Evolutionary conservation across 148 eudicot species (phyloP).

Genomic region (Simmondsia chinensis): DNA sequence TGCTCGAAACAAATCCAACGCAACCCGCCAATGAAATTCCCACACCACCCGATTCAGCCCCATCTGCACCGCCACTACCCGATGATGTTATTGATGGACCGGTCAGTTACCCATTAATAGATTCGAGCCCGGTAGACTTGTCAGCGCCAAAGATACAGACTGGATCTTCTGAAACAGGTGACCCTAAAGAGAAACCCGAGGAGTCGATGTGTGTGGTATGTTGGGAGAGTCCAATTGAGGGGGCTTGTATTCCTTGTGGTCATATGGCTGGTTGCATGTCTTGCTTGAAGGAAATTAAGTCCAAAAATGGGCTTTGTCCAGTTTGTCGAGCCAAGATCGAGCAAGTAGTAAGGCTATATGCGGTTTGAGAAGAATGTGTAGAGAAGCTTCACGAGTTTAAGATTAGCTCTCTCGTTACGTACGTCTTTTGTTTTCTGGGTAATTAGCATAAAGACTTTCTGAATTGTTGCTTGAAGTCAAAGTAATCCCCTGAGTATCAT

Average conservation of each 20-base stretch:
- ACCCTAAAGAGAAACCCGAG: constrained; percentile 13
- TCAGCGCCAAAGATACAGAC: constrained; percentile 3
- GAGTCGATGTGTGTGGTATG: constrained; percentile 44
- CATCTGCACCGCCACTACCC: constrained; percentile 55
- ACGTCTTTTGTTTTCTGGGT: no score
- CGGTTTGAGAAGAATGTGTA: constrained; percentile 26
- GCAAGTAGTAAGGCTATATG: constrained; percentile 50
- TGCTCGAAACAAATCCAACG: constrained; percentile 6
- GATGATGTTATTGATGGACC: constrained; percentile 17
- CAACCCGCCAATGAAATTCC: constrained; percentile 5
- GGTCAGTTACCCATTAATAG: constrained; percentile 41
- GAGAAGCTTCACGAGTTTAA: neutral
- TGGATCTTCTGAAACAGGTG: constrained; percentile 2
- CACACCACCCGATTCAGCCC: constrained; percentile 15
- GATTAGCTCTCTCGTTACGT: neutral
- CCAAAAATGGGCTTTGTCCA: constrained; percentile 51
- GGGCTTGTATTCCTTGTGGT: constrained; percentile 72
- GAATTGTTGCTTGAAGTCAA: no score
- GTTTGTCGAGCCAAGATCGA: constrained; percentile 58
- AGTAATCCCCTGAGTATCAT: no score
- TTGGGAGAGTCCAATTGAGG: constrained; percentile 61
- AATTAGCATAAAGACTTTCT: no score
- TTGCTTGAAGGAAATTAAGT: constrained; percentile 44
- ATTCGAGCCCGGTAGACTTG: constrained; percentile 31
- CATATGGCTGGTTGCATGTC: constrained; percentile 76